A percentile compares a stretch with the other conserved stretches of the same genome.
phyloP scores from a whole-genome alignment of 1,139 yeast genomes.

The Zygoascus hellenicus region DNA sequence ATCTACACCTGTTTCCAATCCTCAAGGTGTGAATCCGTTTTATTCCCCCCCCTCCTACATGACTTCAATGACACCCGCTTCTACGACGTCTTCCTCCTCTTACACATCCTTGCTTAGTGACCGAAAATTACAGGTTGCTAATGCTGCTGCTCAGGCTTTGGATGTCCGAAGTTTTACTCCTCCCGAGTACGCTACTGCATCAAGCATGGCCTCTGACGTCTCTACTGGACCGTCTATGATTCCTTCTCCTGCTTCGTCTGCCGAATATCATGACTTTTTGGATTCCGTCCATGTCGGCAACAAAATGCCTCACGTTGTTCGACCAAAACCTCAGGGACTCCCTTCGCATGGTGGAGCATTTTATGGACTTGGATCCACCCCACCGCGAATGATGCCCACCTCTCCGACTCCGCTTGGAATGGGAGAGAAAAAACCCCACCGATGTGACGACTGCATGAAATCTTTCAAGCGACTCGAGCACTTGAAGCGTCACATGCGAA shows the following conservation, averaged over 20 bases:
- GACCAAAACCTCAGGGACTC: not conserved
- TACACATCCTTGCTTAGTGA: conserved; percentile 9
- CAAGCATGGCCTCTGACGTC: not conserved
- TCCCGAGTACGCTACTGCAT: conserved; percentile 13
- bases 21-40: conserved; percentile 31
- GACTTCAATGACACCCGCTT: conserved; percentile 5
- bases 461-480: conserved; percentile 92
- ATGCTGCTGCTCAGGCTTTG: conserved; percentile 19
- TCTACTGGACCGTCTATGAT: conserved; percentile 1
- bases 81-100: conserved; percentile 12
- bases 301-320: not conserved
- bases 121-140: conserved; percentile 10
- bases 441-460: conserved; percentile 53
- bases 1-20: conserved; percentile 11
- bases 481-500: conserved; percentile 81
- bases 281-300: not conserved
- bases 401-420: conserved; percentile 26
- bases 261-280: conserved; percentile 6
- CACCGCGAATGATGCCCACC: conserved; percentile 62
- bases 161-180: conserved; percentile 18
- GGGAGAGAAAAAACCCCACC: conserved; percentile 30
- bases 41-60: conserved; percentile 32
- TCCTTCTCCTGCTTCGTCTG: conserved; percentile 6
- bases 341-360: not conserved
- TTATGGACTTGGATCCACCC: conserved; percentile 38